phyloP scores from a whole-genome alignment of 768 basidiomycete species.

The Panaeolus cyanescens region DNA sequence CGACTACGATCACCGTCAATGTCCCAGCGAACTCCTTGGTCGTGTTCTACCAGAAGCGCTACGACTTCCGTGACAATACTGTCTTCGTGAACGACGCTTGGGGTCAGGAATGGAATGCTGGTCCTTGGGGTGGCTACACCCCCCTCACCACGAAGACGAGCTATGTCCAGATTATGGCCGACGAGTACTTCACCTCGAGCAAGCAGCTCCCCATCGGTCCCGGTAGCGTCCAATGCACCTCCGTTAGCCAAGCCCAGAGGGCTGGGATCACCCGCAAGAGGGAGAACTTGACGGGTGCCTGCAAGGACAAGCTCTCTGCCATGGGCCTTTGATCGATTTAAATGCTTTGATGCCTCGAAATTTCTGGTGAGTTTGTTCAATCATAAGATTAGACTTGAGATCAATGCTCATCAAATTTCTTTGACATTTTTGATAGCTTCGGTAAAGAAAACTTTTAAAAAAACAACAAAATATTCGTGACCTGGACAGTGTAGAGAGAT shows the following conservation, averaged over 20 bases:
- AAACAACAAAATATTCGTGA: neutral
- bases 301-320: neutral
- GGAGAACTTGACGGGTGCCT: neutral
- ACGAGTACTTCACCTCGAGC: neutral
- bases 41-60: neutral
- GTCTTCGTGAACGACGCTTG: neutral
- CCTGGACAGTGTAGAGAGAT: neutral
- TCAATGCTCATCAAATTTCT: too few relatives aligned
- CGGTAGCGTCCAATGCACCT: neutral
- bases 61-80: neutral
- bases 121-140: neutral
- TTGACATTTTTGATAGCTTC: too few relatives aligned
- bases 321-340: slow-evolving; percentile 23
- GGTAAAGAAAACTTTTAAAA: too few relatives aligned
- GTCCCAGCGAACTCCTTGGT: neutral
- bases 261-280: neutral
- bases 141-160: neutral
- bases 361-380: too few relatives aligned
- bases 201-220: neutral
- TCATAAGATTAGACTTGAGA: too few relatives aligned
- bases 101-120: neutral
- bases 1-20: neutral
- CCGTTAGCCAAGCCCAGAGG: neutral
- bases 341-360: too few relatives aligned
- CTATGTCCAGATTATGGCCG: neutral